Conservation (phyloP, 2,329 filamentous ascomycete species). For the Botrytis fabae region DNA sequence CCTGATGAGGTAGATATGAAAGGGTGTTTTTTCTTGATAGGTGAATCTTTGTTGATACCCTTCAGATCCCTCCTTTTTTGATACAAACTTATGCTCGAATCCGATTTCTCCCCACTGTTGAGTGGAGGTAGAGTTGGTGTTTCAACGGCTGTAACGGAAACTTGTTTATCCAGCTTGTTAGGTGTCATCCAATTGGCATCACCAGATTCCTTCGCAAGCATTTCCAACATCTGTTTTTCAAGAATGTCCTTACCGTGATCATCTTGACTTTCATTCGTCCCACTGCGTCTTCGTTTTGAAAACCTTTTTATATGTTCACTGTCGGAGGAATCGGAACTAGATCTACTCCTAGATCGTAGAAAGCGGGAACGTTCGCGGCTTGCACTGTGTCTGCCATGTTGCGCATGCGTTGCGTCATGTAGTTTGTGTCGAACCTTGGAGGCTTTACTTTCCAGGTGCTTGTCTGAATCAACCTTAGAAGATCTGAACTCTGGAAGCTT, state of each 20-base stretch:
- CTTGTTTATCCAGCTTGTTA: constrained; percentile 26
- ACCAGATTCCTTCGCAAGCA: constrained; percentile 55
- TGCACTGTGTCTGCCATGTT: constrained; percentile 57
- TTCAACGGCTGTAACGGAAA: constrained; percentile 28
- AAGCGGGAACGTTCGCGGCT: constrained; percentile 54
- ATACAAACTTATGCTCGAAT: constrained; percentile 21
- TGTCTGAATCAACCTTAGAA: constrained; percentile 33
- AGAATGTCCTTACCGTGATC: constrained; percentile 54
- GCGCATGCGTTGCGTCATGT: constrained; percentile 48
- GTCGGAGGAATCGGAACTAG: constrained; percentile 61
- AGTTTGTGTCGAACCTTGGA: constrained; percentile 62
- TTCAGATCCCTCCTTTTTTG: constrained; percentile 34
- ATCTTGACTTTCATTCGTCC: constrained; percentile 48
- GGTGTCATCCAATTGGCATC: constrained; percentile 30
- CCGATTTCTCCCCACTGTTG: constrained; percentile 25
- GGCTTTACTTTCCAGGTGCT: constrained; percentile 51
- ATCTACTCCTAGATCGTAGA: constrained; percentile 53
- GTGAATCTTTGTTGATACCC: constrained; percentile 25
- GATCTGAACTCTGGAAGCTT: constrained; percentile 41
- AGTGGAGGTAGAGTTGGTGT: constrained; percentile 25
- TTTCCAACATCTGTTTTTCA: constrained; percentile 62
- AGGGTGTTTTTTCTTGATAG: constrained; percentile 29
- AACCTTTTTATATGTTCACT: constrained; percentile 47
- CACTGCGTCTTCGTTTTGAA: constrained; percentile 44
- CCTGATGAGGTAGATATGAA: constrained; percentile 31